Evolutionary conservation across 2,329 filamentous ascomycete genomes (phyloP).

Genomic region (Botrytis porri): DNA sequence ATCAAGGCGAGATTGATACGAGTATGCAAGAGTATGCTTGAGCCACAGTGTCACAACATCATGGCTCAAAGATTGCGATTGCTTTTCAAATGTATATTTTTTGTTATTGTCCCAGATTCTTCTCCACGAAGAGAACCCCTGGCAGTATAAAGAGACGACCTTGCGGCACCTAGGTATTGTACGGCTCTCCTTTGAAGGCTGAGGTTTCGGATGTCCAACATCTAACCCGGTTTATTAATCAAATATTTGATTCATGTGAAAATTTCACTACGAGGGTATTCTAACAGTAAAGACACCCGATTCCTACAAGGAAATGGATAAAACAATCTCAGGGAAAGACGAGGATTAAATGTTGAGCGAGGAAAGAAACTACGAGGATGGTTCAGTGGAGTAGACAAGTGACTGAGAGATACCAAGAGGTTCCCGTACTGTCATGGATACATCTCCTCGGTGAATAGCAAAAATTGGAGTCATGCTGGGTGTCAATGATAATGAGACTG

Average conservation of each 20-base stretch:
- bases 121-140: background rate
- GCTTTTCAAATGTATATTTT: background rate
- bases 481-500: background rate
- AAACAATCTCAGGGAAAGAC: background rate
- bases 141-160: background rate
- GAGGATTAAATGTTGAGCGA: background rate
- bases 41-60: background rate
- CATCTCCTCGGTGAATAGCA: background rate
- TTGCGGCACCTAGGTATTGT: background rate
- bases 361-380: background rate
- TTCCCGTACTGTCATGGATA: background rate
- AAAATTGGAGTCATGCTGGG: background rate
- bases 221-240: background rate
- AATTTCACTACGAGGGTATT: background rate
- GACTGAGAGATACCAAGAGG: background rate
- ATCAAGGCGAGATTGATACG: background rate
- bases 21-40: background rate
- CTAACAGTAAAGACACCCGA: background rate
- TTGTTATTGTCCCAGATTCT: too few species aligned
- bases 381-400: background rate
- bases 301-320: background rate
- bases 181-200: background rate
- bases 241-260: background rate
- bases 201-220: background rate
- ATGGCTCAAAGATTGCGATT: background rate